These are phyloP conservation scores for Esteya vermicola DNA, from an alignment of 2,329 filamentous ascomycete genomes.

Conservation along the genomic window DNA sequence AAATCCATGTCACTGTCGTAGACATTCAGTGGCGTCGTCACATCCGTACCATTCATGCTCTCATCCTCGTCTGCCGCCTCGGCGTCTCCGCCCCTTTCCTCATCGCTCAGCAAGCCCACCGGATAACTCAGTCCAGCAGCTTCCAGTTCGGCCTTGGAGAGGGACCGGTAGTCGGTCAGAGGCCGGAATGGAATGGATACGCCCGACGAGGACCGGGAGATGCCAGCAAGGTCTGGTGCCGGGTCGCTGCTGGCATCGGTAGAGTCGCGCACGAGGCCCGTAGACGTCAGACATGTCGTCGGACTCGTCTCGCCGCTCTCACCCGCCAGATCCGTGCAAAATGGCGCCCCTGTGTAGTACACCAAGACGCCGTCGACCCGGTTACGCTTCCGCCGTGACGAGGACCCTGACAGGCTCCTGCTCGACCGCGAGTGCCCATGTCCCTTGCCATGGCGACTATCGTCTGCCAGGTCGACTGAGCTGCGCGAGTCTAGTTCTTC, in stretches of 20 bases:
- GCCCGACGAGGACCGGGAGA: conserved; percentile 32
- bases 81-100: no score
- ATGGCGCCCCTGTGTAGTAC: conserved; percentile 67
- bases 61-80: no score
- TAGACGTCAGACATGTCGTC: conserved; percentile 33
- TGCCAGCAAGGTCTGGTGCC: conserved; percentile 11
- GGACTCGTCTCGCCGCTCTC: conserved; percentile 37
- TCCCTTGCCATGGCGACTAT: conserved; percentile 23
- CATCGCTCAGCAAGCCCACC: background rate
- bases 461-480: conserved; percentile 33
- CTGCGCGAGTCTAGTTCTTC: conserved; percentile 24
- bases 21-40: no score
- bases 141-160: conserved; percentile 8
- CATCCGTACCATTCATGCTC: no score
- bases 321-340: conserved; percentile 67
- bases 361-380: conserved; percentile 62
- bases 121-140: background rate
- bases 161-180: conserved; percentile 24
- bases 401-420: conserved; percentile 32
- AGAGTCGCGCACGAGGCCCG: conserved; percentile 21
- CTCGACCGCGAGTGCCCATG: conserved; percentile 35
- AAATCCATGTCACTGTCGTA: background rate
- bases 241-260: conserved; percentile 8
- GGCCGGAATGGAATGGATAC: conserved; percentile 35
- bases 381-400: conserved; percentile 33